Percentiles rank a stretch among this genome's conserved stretches.
Conservation (phyloP, 352 stramenopile species). For the Pilasporangium apinafurcum region DNA sequence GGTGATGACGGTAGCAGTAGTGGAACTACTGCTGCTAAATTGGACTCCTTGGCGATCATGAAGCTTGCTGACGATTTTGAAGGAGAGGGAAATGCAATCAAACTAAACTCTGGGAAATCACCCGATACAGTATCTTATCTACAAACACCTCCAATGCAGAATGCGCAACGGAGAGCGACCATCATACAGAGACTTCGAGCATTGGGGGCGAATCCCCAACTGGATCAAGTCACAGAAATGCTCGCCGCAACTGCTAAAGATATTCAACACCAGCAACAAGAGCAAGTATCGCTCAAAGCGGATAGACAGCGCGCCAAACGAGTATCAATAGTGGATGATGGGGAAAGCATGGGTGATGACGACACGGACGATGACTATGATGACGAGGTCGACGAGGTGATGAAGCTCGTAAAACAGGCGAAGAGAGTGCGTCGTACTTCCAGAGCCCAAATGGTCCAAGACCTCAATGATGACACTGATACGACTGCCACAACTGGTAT, state of each 20-base stretch:
- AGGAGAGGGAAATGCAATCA: constrained; percentile 4
- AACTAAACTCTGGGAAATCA: constrained; percentile 6
- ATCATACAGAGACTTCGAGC: constrained; percentile 10
- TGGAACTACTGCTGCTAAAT: neutral
- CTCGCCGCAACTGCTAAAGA: constrained; percentile 16
- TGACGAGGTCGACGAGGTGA: constrained; percentile 16
- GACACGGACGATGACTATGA: constrained; percentile 9
- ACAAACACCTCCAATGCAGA: neutral
- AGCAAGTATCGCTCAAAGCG: neutral
- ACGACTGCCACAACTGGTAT: constrained; percentile 1
- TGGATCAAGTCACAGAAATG: constrained; percentile 10
- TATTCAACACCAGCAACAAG: constrained; percentile 14
- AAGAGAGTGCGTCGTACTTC: constrained; percentile 38
- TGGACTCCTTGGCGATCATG: constrained; percentile 37
- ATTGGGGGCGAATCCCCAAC: constrained; percentile 7
- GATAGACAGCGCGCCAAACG: neutral
- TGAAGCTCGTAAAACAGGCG: constrained; percentile 32
- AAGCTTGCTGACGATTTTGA: constrained; percentile 55
- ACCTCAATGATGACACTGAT: constrained; percentile 13
- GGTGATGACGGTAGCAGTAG: constrained; percentile 2
- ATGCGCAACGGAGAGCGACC: constrained; percentile 3
- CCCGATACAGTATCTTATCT: neutral
- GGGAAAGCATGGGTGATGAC: too few species aligned
- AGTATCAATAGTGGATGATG: constrained; percentile 3
- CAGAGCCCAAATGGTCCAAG: constrained; percentile 4